Conservation (phyloP, 192 early-diverging fungal genomes). For the Linnemannia schmuckeri region DNA sequence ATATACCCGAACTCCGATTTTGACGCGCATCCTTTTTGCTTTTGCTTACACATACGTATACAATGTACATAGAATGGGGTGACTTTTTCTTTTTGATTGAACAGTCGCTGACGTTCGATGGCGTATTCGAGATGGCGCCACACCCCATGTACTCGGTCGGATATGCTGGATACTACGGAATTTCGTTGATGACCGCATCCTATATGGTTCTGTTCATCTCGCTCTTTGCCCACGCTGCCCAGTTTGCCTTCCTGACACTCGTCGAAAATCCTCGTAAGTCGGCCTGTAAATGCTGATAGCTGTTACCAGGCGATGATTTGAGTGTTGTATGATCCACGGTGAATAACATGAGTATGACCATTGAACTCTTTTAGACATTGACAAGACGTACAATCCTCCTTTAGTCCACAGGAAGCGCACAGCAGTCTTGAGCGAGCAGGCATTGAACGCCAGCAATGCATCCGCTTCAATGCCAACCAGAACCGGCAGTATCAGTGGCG, state of each 20-base stretch:
- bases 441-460: constrained; percentile 1
- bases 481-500: background rate
- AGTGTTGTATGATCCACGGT: no score
- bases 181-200: constrained; percentile 89
- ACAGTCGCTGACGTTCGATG: constrained; percentile 89
- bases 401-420: constrained; percentile 44
- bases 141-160: constrained; percentile 99
- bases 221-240: constrained; percentile 87
- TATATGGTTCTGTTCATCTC: constrained; percentile 93
- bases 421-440: constrained; percentile 22
- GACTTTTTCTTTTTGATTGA: constrained; percentile 98
- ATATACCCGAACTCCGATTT: background rate
- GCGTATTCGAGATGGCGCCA: constrained; percentile 96
- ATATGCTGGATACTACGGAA: constrained; percentile 96
- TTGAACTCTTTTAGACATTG: constrained; percentile 59
- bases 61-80: constrained; percentile 86
- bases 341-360: background rate
- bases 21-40: background rate
- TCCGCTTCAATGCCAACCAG: background rate
- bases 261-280: constrained; percentile 92
- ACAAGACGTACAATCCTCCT: constrained; percentile 72
- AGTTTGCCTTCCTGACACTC: constrained; percentile 89
- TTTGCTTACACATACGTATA: background rate
- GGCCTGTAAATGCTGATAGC: background rate
- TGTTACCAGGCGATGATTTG: background rate